Conservation (phyloP, 2,329 filamentous ascomycete species). For the Fusarium sp. region DNA sequence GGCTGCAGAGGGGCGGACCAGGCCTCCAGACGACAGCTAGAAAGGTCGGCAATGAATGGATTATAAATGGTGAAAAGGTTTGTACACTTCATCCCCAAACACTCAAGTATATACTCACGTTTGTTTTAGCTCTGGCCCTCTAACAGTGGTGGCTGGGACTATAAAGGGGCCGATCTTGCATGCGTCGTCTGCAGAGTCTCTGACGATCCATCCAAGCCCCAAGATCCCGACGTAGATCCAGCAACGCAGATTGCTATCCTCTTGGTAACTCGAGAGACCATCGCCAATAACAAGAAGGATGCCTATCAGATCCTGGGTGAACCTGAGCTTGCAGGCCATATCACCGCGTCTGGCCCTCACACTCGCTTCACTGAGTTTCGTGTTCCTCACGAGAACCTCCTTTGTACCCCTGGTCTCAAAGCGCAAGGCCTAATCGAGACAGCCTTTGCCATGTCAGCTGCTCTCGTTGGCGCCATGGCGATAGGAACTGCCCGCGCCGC, state of each 20-base stretch:
- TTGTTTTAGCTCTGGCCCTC: not conserved
- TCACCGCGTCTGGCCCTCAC: not conserved
- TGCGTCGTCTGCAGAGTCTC: slow-evolving; percentile 1
- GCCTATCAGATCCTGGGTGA: not conserved
- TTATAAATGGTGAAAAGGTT: slow-evolving; percentile 12
- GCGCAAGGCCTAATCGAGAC: not conserved
- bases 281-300: not conserved
- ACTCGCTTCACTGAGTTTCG: slow-evolving; percentile 6
- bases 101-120: not conserved
- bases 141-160: slow-evolving; percentile 3
- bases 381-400: not conserved
- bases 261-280: not conserved
- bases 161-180: slow-evolving; percentile 2
- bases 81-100: accelerated
- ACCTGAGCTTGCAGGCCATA: slow-evolving; percentile 6
- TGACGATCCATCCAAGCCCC: not conserved
- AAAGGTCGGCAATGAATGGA: not conserved
- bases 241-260: not conserved
- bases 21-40: not conserved
- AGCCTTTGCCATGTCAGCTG: not conserved
- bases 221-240: not conserved
- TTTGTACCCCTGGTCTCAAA: not conserved
- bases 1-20: not conserved
- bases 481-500: slow-evolving; percentile 1
- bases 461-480: not conserved